Percentiles rank a stretch among this genome's conserved stretches.
Evolutionary conservation across 2,329 filamentous ascomycete genomes (phyloP).

Genomic region (Cladorrhinum sp.): DNA sequence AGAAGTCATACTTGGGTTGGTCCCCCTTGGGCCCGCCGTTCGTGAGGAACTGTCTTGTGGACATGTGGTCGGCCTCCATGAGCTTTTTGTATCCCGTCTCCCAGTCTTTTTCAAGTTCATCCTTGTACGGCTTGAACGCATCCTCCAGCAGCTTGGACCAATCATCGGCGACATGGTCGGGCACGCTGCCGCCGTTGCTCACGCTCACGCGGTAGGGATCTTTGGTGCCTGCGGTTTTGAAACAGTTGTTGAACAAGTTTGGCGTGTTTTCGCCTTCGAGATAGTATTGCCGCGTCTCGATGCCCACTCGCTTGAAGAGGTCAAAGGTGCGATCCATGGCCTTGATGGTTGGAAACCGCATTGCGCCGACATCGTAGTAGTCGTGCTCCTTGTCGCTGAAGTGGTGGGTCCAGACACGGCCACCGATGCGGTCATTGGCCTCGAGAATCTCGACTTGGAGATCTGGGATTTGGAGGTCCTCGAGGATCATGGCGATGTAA

Average conservation of each 20-base stretch:
- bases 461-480: slow-evolving; percentile 28
- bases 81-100: background rate
- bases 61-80: slow-evolving; percentile 1
- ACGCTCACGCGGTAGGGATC: background rate
- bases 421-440: slow-evolving; percentile 33
- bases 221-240: background rate
- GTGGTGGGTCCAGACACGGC: slow-evolving; percentile 35
- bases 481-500: slow-evolving; percentile 35
- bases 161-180: background rate
- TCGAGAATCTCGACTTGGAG: slow-evolving; percentile 35
- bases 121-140: background rate
- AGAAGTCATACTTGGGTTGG: background rate
- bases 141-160: background rate
- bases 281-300: background rate
- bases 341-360: slow-evolving; percentile 37
- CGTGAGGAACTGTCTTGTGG: background rate
- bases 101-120: background rate
- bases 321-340: slow-evolving; percentile 30
- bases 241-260: background rate
- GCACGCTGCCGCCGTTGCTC: background rate
- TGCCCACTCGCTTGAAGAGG: slow-evolving; percentile 22
- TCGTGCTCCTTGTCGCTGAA: slow-evolving; percentile 33
- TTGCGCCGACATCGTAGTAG: slow-evolving; percentile 43
- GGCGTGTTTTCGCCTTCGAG: background rate
- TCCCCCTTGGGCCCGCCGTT: slow-evolving; percentile 1